Evolutionary conservation across 805 yeast species (phyloP).

Genomic region (Candida suzukii): DNA sequence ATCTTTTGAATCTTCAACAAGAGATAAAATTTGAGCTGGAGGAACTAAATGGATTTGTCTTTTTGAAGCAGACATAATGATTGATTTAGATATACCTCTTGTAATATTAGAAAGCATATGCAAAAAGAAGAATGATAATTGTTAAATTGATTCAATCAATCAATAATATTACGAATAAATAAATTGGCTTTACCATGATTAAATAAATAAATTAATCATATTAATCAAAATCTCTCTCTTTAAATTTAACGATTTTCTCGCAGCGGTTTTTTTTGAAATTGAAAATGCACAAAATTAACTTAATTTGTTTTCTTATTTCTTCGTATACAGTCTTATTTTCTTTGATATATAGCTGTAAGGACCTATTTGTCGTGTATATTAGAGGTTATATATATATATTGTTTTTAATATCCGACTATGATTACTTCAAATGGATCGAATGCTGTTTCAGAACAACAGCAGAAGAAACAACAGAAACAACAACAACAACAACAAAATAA

Average conservation of each 20-base stretch:
- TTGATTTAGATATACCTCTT: not conserved
- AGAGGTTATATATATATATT: too few species aligned
- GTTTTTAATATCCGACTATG: too few species aligned
- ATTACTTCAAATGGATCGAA: not conserved
- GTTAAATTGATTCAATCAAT: too few species aligned
- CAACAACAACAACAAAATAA: not conserved
- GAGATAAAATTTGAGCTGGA: slow-evolving; percentile 13
- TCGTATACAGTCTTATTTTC: not conserved
- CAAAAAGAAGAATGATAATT: too few species aligned
- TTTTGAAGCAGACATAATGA: not conserved
- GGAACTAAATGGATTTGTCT: slow-evolving; percentile 10
- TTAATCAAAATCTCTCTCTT: slow-evolving; percentile 6
- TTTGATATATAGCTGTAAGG: too few species aligned
- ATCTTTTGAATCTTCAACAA: slow-evolving; percentile 6
- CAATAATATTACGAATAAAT: too few species aligned
- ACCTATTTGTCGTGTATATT: too few species aligned
- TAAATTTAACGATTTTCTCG: not conserved
- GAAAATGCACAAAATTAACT: not conserved
- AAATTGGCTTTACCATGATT: too few species aligned
- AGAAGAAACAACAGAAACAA: not conserved
- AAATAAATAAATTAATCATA: too few species aligned
- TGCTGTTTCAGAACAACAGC: not conserved
- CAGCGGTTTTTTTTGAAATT: not conserved
- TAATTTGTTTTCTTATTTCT: not conserved
- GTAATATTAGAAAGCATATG: not conserved